Evolutionary conservation across 139 green algal genomes (phyloP).

Genomic region (Chlamydomonas sp.): DNA sequence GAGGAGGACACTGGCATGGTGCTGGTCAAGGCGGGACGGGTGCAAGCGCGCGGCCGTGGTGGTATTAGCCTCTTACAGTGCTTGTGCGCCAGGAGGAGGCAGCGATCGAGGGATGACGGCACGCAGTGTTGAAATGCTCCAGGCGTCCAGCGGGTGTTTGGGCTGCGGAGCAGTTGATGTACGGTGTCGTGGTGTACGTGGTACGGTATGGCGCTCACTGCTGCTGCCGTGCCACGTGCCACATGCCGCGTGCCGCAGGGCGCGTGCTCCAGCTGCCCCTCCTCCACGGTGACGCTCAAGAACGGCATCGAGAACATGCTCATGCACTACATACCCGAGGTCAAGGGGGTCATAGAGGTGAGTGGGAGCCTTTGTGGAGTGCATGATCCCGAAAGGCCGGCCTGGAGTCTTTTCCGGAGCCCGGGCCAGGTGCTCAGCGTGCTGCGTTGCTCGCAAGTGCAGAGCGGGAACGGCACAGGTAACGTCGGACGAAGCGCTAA

Average conservation of each 20-base stretch:
- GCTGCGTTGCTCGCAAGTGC: too few species aligned
- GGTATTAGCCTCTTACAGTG: background rate
- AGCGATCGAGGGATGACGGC: too few species aligned
- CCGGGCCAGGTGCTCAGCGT: background rate
- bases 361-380: background rate
- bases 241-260: slow-evolving; percentile 54
- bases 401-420: background rate
- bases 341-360: slow-evolving; percentile 74
- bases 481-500: too few species aligned
- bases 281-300: slow-evolving; percentile 95
- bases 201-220: background rate
- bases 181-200: background rate
- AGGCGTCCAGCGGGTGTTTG: background rate
- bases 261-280: slow-evolving; percentile 95
- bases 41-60: background rate
- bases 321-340: slow-evolving; percentile 95
- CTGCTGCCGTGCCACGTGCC: background rate
- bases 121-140: background rate
- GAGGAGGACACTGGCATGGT: slow-evolving; percentile 88
- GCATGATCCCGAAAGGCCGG: background rate
- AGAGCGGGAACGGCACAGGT: too few species aligned
- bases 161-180: background rate
- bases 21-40: slow-evolving; percentile 80
- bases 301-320: slow-evolving; percentile 99
- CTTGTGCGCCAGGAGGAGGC: background rate